Base-by-base conservation (phyloP, 768 basidiomycete species). In the Panus rudis region DNA sequence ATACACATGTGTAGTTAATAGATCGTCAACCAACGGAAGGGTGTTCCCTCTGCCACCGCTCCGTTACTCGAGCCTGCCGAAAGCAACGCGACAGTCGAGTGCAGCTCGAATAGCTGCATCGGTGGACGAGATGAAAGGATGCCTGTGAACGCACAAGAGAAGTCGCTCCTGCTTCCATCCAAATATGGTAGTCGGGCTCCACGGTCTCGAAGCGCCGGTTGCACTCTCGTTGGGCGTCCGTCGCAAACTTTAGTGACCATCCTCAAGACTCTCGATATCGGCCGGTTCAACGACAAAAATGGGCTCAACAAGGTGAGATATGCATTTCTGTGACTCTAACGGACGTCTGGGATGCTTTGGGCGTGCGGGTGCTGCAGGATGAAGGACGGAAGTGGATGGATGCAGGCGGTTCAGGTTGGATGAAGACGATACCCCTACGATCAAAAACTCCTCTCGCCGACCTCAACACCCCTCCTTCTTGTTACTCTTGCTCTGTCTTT, bases 291-390 rank as follows among this genome's bases (percentile, higher is more conserved):
- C 66, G 57, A 65, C 57, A 67, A 79, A 73, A 73, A 85, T 84
- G 83, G 81, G 80, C 60, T 85, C 83, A 52, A 84, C 83, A 70
- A 82, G 83, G 82, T 85, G 69, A 72, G 83, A 63, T 57, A 58
- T 23, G 33, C 30, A 14, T 14, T 26, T 32, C 24, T 31, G 24
- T 33, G 52, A 26, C 21, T 12, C 0, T 16, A 8, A 12, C 20
- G 27, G 46, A 32, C 47, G 39, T 50, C 46, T 41, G 45, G 47
- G 47, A 47, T 52, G 39, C 42, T 48, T 41, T 46, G 49, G 50
- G 50, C 47, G 47, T 37, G 27, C 56, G 37, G 19, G 37, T 48
- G 45, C 35, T 41, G 41, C 44, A 28, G 35, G 8, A 24, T 34
- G 51, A 37, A 37, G 48, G 24, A 43, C 28, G 43, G 60, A 62